Evolutionary conservation across 1,284 basidiomycete species (phyloP).

Genomic region (Ceratobasidium sp.): DNA sequence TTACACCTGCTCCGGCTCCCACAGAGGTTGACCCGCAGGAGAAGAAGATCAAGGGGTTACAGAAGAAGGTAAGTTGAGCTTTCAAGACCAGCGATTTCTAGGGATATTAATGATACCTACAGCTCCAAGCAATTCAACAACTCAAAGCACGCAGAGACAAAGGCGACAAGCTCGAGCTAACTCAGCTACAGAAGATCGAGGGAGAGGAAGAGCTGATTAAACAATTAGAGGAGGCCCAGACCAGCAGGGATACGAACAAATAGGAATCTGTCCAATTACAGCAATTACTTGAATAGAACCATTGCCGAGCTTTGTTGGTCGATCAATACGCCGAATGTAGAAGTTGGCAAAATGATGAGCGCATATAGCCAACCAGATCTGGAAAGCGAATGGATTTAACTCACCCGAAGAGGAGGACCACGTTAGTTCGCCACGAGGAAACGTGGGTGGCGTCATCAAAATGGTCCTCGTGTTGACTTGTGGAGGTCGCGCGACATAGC

Average conservation of each 20-base stretch:
- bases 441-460: neutral
- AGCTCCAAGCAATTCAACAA: conserved; percentile 41
- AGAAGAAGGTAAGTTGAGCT: conserved; percentile 21
- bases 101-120: neutral
- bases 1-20: neutral
- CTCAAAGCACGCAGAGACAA: conserved; percentile 37
- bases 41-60: conserved; percentile 25
- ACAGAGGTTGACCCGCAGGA: conserved; percentile 8
- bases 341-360: neutral
- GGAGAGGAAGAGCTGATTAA: conserved; percentile 35
- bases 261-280: neutral
- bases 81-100: neutral
- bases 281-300: neutral
- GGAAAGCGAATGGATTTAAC: too few relatives aligned
- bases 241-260: neutral
- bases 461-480: neutral
- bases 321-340: neutral
- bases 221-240: conserved; percentile 25
- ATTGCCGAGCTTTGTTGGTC: neutral
- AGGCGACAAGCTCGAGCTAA: conserved; percentile 31
- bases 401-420: too few relatives aligned
- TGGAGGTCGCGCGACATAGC: neutral
- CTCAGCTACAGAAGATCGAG: conserved; percentile 41
- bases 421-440: neutral
- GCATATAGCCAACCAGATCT: neutral